Evolutionary conservation across 2,329 filamentous ascomycete species (phyloP).

Genomic region (Oidium heveae): DNA sequence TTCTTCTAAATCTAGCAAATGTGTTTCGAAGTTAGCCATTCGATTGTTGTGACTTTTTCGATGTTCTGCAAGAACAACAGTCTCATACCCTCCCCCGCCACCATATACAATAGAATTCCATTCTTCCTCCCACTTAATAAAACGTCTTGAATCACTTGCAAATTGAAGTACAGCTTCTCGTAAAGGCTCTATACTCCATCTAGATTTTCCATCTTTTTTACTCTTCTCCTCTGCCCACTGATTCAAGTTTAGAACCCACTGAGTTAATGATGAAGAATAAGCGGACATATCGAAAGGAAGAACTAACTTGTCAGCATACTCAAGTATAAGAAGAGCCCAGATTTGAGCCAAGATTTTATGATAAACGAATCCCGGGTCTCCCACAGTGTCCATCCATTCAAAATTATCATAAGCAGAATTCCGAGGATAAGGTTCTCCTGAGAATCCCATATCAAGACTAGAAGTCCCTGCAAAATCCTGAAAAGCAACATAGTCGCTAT

Average conservation of each 20-base stretch:
- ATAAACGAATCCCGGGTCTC: conserved; percentile 63
- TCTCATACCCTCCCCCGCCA: conserved; percentile 51
- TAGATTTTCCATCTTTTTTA: conserved; percentile 21
- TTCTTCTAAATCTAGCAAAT: conserved; percentile 50
- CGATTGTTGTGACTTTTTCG: conserved; percentile 56
- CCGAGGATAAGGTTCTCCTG: conserved; percentile 38
- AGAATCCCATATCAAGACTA: conserved; percentile 62
- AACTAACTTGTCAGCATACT: conserved; percentile 58
- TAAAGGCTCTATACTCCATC: conserved; percentile 22
- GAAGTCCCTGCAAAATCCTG: conserved; percentile 77
- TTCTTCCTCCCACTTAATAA: conserved; percentile 48
- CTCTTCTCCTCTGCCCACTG: conserved; percentile 34
- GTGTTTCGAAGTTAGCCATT: conserved; percentile 59
- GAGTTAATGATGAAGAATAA: conserved; percentile 40
- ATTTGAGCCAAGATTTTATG: conserved; percentile 60
- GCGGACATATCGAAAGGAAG: conserved; percentile 56
- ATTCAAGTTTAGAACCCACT: conserved; percentile 41
- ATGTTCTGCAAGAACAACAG: conserved; percentile 35
- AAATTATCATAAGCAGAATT: conserved; percentile 79
- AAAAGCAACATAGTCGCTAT: conserved; percentile 71
- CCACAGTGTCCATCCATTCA: conserved; percentile 56
- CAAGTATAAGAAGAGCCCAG: conserved; percentile 58
- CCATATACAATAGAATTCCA: conserved; percentile 54
- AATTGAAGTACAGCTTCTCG: conserved; percentile 37
- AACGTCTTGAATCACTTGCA: conserved; percentile 31